Evolutionary conservation across 306 rosid genomes (phyloP), one percentile per base, ranked within the genome.

Genomic region (Trifolium pratense): DNA sequence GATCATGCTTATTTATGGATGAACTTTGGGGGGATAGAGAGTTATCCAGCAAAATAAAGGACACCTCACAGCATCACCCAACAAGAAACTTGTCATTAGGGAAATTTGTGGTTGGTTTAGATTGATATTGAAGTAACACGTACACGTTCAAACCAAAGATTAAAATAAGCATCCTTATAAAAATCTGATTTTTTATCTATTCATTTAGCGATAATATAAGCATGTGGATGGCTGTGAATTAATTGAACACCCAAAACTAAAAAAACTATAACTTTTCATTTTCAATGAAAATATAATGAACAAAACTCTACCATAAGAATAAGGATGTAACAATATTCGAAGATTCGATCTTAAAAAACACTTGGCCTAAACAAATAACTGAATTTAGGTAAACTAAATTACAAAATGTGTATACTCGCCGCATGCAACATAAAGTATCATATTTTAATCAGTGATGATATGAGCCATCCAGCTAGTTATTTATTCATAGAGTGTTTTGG

Each of bases 401-500:
- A 46, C 46, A 39, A 43, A 49, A 62, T 13, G 56, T 25, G 4
- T 40, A 42, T 53, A 69, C 46, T 45, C 36, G 37, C 15, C 17
- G 43, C n/a, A 62, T 17, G 26, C 39, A 55, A 72, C 34, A 57
- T 63, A 10, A 70, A 20, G 43, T 45, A 68, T 45, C 18, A 62
- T 60, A 55, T 3, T 21, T 74, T 82, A 56, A 76, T 9, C 14
- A 49, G n/a, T 40, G 43, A 11, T 66, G 36, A 78, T 73, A 64
- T 3, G 59, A 56, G 49, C 37, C 34, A 18, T 32, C 34, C 21
- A 37, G 55, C 75, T 23, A 29, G 66, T 29, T 43, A 43, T 58
- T 87, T 75, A 90, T 53, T 93, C 97, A 42, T 93, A 93, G 32
- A 93, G 88, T 40, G 79, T 46, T 84, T 91, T 91, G 0, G 97